Base-by-base conservation (phyloP, 495 filamentous ascomycete genomes). In the Penicillium maclennaniae region DNA sequence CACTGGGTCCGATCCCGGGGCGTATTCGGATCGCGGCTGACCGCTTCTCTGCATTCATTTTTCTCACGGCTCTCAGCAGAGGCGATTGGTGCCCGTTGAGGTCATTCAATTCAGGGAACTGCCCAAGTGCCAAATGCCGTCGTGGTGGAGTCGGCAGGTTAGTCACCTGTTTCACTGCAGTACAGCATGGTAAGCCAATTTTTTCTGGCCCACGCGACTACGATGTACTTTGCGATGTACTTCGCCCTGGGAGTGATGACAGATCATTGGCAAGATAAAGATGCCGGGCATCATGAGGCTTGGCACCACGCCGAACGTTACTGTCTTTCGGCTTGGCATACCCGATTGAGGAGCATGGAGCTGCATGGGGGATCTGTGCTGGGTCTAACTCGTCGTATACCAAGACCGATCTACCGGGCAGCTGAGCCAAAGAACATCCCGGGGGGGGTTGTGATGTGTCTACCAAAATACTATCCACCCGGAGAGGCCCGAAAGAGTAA, bases 21-120 rank as follows among this genome's bases (percentile, higher is more conserved):
- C 47, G 53, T 52, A 58, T 66, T 52, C 7, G 36, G 45, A 53
- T 60, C 45, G 45, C 39, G 55, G 53, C 60, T 66, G 63, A 66
- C 63, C 63, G 63, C 63, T 66, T 34, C 52, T 66, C 47, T 52
- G 42, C 39, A n/a, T 43, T 27, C 34, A 21, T 28, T 26, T 38
- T 48, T 43, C 56, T 44, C 23, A 23, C 2, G 23, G 23, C 23
- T 23, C 48, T 59, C 55, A 55, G 54, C 57, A 16, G 25, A 38
- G 45, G 36, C 47, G 21, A 41, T 50, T 51, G 47, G 46, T 58
- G 45, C 31, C n/a, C 25, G 28, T 28, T 31, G 5, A 44, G 48
- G 51, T 59, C 48, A 55, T 59, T 45, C 36, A 10, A 31, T 43
- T 44, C 44, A n/a, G 26, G 12, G 14, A 17, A 1, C 12, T 23